Percentiles rank a stretch among this genome's conserved stretches.
These are phyloP conservation scores for Microbotryum saponariae DNA, from an alignment of 1,284 basidiomycete species.

Conservation along the genomic window DNA sequence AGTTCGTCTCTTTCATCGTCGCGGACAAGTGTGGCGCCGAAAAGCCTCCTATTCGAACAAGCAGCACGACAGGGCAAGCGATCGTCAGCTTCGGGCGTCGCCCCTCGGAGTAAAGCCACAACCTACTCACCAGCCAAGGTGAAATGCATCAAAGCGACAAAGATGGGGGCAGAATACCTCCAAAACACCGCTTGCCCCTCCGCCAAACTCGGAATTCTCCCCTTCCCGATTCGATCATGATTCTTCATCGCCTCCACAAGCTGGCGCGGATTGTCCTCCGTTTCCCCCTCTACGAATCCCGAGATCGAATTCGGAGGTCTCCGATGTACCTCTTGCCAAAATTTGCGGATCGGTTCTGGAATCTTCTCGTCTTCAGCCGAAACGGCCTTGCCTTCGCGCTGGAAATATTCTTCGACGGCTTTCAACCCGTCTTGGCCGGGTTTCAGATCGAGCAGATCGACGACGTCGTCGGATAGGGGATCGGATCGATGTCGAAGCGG, in stretches of 20 bases:
- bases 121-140: slow-evolving; percentile 26
- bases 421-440: slow-evolving; percentile 26
- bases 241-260: background rate
- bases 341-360: slow-evolving; percentile 8
- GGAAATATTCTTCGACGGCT: slow-evolving; percentile 18
- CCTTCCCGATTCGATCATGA: background rate
- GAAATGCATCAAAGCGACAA: slow-evolving; percentile 32
- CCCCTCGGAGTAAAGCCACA: background rate
- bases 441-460: slow-evolving; percentile 24
- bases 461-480: slow-evolving; percentile 23
- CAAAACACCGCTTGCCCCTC: slow-evolving; percentile 35
- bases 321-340: slow-evolving; percentile 27
- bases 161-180: slow-evolving; percentile 28
- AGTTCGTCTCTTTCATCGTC: slow-evolving; percentile 33
- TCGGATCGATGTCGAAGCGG: slow-evolving; percentile 26
- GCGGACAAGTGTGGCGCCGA: slow-evolving; percentile 17
- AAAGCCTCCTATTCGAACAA: slow-evolving; percentile 16
- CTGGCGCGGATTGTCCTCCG: slow-evolving; percentile 2
- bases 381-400: slow-evolving; percentile 1
- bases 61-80: too few relatives aligned
- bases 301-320: slow-evolving; percentile 15
- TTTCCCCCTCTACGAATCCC: background rate
- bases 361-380: background rate
- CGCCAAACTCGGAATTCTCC: slow-evolving; percentile 9
- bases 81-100: background rate